Percentiles rank a stretch among this genome's conserved stretches.
phyloP scores from a whole-genome alignment of 306 rosid genomes.

The Oemleria cerasiformis region DNA sequence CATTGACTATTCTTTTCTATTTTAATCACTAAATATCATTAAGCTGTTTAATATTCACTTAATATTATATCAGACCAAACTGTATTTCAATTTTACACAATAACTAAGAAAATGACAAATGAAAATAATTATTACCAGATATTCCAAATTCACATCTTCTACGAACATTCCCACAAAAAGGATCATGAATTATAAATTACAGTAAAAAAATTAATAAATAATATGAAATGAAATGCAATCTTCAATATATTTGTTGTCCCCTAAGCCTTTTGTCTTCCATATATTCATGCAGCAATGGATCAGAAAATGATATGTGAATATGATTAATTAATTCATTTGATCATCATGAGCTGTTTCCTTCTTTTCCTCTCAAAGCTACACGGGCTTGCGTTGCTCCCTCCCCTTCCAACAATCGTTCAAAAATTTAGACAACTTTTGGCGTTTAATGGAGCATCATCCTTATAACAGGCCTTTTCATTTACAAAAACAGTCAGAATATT shows the following conservation, averaged over 20 bases:
- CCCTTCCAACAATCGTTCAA: slow-evolving; percentile 19
- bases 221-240: not conserved
- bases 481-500: slow-evolving; percentile 27
- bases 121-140: slow-evolving; percentile 18
- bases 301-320: too few species aligned
- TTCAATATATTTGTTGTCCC: not conserved
- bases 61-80: not conserved
- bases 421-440: slow-evolving; percentile 37
- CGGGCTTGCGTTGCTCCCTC: slow-evolving; percentile 21
- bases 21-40: not conserved
- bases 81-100: too few species aligned
- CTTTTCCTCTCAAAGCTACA: slow-evolving; percentile 36
- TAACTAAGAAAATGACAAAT: slow-evolving; percentile 17
- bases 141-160: slow-evolving; percentile 42
- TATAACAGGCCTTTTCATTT: slow-evolving; percentile 17
- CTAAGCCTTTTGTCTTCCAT: slow-evolving; percentile 1
- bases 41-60: too few species aligned
- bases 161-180: slow-evolving; percentile 28
- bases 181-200: slow-evolving; percentile 26
- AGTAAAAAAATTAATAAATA: not conserved
- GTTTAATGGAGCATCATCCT: slow-evolving; percentile 27
- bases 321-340: slow-evolving; percentile 5
- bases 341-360: slow-evolving; percentile 28
- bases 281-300: slow-evolving; percentile 16
- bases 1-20: not conserved